Conservation (phyloP, 2,329 filamentous ascomycete genomes). For the Fusarium protoensiforme region DNA sequence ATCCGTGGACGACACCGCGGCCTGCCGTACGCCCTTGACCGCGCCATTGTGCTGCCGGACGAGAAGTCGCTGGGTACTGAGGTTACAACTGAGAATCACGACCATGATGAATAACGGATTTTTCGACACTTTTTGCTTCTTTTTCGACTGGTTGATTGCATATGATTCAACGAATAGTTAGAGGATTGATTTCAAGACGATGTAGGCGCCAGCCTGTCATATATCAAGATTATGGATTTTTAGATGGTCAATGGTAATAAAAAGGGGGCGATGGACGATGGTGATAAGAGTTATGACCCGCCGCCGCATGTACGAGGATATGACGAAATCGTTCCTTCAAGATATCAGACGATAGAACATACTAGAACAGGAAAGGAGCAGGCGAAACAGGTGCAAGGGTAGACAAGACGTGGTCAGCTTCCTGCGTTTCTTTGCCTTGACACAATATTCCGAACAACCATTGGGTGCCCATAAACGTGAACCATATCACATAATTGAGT, state of each 20-base stretch:
- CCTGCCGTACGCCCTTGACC: constrained; percentile 49
- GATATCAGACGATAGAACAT: not conserved
- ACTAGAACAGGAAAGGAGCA: not conserved
- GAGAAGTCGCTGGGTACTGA: constrained; percentile 35
- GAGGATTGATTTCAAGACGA: not conserved
- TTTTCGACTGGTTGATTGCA: not conserved
- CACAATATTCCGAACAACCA: not conserved
- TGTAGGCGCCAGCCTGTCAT: not conserved
- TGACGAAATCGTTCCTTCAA: not conserved
- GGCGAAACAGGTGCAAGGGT: not conserved
- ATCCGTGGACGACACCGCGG: constrained; percentile 51
- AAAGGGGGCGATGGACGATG: not conserved
- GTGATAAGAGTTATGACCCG: not conserved
- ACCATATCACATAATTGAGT: no score
- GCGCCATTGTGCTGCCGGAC: constrained; percentile 48
- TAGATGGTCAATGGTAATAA: not conserved
- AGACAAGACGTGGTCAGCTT: not conserved
- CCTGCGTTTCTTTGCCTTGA: not conserved
- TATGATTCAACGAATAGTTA: not conserved
- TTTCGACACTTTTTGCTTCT: not conserved
- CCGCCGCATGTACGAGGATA: not conserved
- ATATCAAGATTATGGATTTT: not conserved
- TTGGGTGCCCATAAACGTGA: no score
- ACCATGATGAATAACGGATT: constrained; percentile 22
- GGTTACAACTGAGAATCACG: constrained; percentile 10